These are phyloP conservation scores for Aspergillus proliferans DNA, from an alignment of 2,329 filamentous ascomycete genomes.

Conservation along the genomic window DNA sequence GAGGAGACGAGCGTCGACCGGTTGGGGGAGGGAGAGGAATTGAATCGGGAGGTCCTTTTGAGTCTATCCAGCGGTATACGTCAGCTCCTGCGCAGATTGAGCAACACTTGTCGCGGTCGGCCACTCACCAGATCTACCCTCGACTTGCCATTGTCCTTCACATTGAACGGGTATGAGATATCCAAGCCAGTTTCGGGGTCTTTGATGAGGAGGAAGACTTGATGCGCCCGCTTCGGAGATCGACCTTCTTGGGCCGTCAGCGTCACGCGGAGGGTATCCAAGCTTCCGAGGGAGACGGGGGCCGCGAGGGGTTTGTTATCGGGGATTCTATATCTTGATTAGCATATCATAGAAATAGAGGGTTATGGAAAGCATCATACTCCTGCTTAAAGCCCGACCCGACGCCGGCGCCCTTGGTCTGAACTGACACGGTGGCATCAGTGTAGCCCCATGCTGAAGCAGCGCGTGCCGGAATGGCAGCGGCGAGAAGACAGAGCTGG, in stretches of 20 bases:
- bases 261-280: constrained; percentile 73
- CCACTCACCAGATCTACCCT: constrained; percentile 72
- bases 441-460: constrained; percentile 57
- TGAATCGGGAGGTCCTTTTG: constrained; percentile 85
- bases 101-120: neutral
- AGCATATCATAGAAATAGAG: neutral
- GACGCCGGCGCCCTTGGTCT: constrained; percentile 54
- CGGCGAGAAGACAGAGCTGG: constrained; percentile 32
- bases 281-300: constrained; percentile 57
- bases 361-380: constrained; percentile 29
- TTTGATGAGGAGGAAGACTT: constrained; percentile 80
- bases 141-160: constrained; percentile 85
- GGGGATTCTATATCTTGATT: constrained; percentile 47
- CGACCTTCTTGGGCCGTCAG: constrained; percentile 75
- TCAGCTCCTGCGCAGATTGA: constrained; percentile 10
- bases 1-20: constrained; percentile 73
- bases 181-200: constrained; percentile 72
- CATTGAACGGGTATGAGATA: constrained; percentile 72
- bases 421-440: constrained; percentile 57
- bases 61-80: constrained; percentile 48
- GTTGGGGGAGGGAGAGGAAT: constrained; percentile 61
- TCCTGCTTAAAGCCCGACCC: constrained; percentile 50
- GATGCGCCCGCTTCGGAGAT: constrained; percentile 78
- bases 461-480: constrained; percentile 27
- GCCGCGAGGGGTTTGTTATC: constrained; percentile 56